Evolutionary conservation across 148 eudicot genomes (phyloP).

Genomic region (Bassia scoparia): DNA sequence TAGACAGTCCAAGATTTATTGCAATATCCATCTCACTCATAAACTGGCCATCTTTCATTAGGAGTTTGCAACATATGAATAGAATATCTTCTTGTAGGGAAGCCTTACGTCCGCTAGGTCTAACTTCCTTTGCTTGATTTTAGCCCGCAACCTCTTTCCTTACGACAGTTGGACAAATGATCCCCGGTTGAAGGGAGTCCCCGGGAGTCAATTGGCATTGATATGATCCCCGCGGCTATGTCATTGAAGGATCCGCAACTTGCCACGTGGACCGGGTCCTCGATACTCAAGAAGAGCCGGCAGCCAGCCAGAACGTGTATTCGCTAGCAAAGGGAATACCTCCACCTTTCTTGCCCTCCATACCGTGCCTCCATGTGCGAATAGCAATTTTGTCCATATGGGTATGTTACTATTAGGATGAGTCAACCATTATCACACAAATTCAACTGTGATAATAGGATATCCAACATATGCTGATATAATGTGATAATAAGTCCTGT

Average conservation of each 20-base stretch:
- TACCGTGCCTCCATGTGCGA: slow-evolving; percentile 29
- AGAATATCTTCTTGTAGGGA: slow-evolving; percentile 20
- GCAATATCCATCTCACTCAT: slow-evolving; percentile 36
- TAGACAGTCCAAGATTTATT: slow-evolving; percentile 26
- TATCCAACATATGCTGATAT: no score
- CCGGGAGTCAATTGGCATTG: slow-evolving; percentile 33
- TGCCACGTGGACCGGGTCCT: slow-evolving; percentile 25
- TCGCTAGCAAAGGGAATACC: slow-evolving; percentile 30
- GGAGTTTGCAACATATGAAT: slow-evolving; percentile 25
- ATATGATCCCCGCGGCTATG: slow-evolving; percentile 23
- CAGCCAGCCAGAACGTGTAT: slow-evolving; percentile 40
- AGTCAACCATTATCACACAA: neutral
- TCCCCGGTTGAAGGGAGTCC: slow-evolving; percentile 31
- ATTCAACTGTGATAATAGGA: neutral
- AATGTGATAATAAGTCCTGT: no score
- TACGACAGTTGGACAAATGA: slow-evolving; percentile 20
- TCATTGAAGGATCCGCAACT: slow-evolving; percentile 20
- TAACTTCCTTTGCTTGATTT: slow-evolving; percentile 31
- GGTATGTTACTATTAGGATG: slow-evolving; percentile 20
- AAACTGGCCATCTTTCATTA: slow-evolving; percentile 14
- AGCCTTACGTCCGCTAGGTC: slow-evolving; percentile 24
- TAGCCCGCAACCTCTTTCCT: slow-evolving; percentile 22
- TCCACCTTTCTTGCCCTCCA: slow-evolving; percentile 21
- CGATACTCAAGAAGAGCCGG: slow-evolving; percentile 32
- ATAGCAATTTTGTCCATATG: slow-evolving; percentile 34